Evolutionary conservation across 306 rosid species (phyloP), one percentile per base, ranked within the genome.

Genomic region (Casuarina glauca): DNA sequence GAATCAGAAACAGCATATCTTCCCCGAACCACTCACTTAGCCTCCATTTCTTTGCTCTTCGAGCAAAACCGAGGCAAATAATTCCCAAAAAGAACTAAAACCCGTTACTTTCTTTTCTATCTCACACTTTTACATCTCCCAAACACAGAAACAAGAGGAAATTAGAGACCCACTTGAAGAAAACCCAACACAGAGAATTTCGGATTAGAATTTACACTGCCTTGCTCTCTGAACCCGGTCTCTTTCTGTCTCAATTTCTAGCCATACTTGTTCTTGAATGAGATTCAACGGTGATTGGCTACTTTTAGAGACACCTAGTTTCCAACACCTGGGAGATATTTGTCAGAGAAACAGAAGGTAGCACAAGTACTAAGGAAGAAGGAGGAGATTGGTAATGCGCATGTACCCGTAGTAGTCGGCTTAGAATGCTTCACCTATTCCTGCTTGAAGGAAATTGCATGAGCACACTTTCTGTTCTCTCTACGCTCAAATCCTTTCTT

Each of bases 201-300:
- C 15, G 19, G 70, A 35, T 35, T 20, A 55, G 67, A 79, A 79
- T 78, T 72, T 63, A 79, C 82, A 79, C 82, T 9, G 74, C 68
- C 82, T 72, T 72, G 13, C 32, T 26, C 32, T 26, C 32, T 26
- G 32, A 26, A 26, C 32, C 32, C 32, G 32, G 32, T 67, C 11
- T 45, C 67, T 79, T 57, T 52, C 41, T 26, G 48, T 15, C 45
- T 66, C 39, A 13, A 41, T 45, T 66, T 64, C 9, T 63, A 3
- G 26, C 39, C 48, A 5, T 32, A 39, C 41, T 16, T 66, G 50
- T 39, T 66, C 35, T 7, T 11, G 53, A 61, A 48, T 41, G 51
- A 55, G 50, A 77, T 55, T 35, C 39, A 68, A 68, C 19, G 68
- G 10, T 66, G 57, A 58, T 32, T 69, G 20, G 48, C 64, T 61